Conservation (phyloP, 352 stramenopile species). For the Blastocystis sp. region DNA sequence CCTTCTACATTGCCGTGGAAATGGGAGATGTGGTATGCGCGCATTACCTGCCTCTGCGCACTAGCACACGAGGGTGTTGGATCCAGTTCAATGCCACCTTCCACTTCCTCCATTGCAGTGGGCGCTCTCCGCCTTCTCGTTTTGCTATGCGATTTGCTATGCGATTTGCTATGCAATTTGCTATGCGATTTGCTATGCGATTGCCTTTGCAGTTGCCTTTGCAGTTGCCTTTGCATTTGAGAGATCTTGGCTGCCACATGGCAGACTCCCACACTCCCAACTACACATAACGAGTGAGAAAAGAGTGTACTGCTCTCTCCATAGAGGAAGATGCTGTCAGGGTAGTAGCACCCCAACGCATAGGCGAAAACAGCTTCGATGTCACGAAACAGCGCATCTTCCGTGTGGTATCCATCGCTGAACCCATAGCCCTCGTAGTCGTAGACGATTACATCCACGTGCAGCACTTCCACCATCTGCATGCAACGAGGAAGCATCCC, state of each 20-base stretch:
- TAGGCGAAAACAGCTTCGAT: constrained; percentile 11
- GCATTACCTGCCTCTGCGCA: no score
- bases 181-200: no score
- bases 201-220: no score
- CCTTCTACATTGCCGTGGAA: no score
- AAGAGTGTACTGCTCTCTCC: constrained; percentile 24
- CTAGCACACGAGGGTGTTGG: no score
- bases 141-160: no score
- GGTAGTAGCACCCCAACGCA: not conserved
- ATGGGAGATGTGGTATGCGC: no score
- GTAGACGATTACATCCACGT: constrained; percentile 34
- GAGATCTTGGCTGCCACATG: not conserved
- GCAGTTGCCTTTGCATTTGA: no score
- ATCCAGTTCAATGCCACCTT: no score
- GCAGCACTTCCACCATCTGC: not conserved
- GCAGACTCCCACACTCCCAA: constrained; percentile 17
- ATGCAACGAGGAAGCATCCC: constrained; percentile 39
- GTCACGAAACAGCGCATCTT: constrained; percentile 2
- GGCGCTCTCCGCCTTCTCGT: no score
- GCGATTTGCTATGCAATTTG: no score
- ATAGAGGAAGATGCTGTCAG: constrained; percentile 24
- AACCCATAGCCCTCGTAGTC: constrained; percentile 46
- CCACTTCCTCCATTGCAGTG: no score
- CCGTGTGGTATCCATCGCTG: constrained; percentile 15
- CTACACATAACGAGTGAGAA: not conserved